phyloP scores from a whole-genome alignment of 768 basidiomycete species.

The Mycena filopes region DNA sequence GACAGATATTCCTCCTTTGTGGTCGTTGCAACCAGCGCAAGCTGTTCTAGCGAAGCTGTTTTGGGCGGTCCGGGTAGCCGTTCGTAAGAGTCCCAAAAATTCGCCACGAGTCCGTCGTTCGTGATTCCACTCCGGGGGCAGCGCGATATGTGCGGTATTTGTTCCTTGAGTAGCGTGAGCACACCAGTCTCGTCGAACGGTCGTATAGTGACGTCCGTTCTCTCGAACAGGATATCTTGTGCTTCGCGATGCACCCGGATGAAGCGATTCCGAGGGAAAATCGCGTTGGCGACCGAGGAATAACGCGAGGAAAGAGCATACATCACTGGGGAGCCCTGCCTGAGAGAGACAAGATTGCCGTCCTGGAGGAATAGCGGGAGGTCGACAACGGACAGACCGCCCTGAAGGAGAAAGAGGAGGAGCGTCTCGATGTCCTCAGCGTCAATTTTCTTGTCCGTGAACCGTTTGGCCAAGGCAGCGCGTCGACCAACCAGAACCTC shows the following conservation, averaged over 20 bases:
- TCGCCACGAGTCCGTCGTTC: slow-evolving; percentile 11
- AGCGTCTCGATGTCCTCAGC: slow-evolving; percentile 1
- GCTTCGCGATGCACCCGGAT: neutral
- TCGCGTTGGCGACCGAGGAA: slow-evolving; percentile 8
- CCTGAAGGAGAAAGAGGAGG: slow-evolving; percentile 20
- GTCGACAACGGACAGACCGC: neutral
- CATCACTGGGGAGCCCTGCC: neutral
- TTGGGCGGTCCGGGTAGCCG: slow-evolving; percentile 19
- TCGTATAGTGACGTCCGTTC: slow-evolving; percentile 18
- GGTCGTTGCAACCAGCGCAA: slow-evolving; percentile 31
- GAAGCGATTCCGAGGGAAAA: slow-evolving; percentile 19
- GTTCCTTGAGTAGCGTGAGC: slow-evolving; percentile 16
- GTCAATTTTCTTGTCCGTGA: neutral
- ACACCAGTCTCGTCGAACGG: slow-evolving; percentile 25
- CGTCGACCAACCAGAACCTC: slow-evolving; percentile 3
- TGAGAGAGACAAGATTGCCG: neutral
- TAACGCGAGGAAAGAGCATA: slow-evolving; percentile 8
- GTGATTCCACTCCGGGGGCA: slow-evolving; percentile 5
- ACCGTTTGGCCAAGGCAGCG: neutral
- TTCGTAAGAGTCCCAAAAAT: slow-evolving; percentile 28
- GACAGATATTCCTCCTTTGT: slow-evolving; percentile 24
- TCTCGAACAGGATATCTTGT: slow-evolving; percentile 13
- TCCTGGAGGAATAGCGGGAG: slow-evolving; percentile 28
- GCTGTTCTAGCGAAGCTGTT: neutral
- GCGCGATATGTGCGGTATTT: neutral